Percentiles rank a stretch among this genome's conserved stretches.
Evolutionary conservation across 768 basidiomycete species (phyloP).

Genomic region (Leucocoprinus sp.): DNA sequence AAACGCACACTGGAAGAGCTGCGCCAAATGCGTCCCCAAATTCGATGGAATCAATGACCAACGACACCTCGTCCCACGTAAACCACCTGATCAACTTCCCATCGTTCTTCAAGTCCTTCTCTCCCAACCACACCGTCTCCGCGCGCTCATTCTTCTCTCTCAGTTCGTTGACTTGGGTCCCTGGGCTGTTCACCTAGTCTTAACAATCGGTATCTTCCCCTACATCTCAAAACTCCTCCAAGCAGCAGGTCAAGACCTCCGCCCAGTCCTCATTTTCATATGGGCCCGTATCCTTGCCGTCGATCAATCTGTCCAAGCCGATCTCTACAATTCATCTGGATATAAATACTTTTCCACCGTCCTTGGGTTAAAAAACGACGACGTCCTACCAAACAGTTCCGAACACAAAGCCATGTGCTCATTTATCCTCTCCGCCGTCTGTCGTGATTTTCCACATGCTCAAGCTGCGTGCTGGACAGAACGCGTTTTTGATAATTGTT

Average conservation of each 20-base stretch:
- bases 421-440: slow-evolving; percentile 86
- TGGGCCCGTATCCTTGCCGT: slow-evolving; percentile 98
- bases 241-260: slow-evolving; percentile 90
- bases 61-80: slow-evolving; percentile 66
- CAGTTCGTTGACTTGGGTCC: slow-evolving; percentile 98
- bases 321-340: slow-evolving; percentile 75
- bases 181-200: slow-evolving; percentile 95
- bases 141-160: slow-evolving; percentile 90
- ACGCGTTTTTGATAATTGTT: slow-evolving; percentile 81
- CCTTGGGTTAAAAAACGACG: slow-evolving; percentile 60
- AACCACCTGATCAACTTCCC: slow-evolving; percentile 94
- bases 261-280: slow-evolving; percentile 96
- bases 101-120: slow-evolving; percentile 96
- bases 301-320: slow-evolving; percentile 87
- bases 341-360: slow-evolving; percentile 84
- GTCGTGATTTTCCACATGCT: slow-evolving; percentile 82
- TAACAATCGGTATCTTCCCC: slow-evolving; percentile 97
- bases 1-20: slow-evolving; percentile 21
- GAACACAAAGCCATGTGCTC: slow-evolving; percentile 99
- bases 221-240: slow-evolving; percentile 96
- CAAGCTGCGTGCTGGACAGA: slow-evolving; percentile 80
- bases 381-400: slow-evolving; percentile 79
- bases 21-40: slow-evolving; percentile 22
- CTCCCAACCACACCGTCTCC: slow-evolving; percentile 91
- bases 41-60: slow-evolving; percentile 10